Evolutionary conservation across 345 rosid genomes (phyloP).

Genomic region (Gossypioides kirkii): DNA sequence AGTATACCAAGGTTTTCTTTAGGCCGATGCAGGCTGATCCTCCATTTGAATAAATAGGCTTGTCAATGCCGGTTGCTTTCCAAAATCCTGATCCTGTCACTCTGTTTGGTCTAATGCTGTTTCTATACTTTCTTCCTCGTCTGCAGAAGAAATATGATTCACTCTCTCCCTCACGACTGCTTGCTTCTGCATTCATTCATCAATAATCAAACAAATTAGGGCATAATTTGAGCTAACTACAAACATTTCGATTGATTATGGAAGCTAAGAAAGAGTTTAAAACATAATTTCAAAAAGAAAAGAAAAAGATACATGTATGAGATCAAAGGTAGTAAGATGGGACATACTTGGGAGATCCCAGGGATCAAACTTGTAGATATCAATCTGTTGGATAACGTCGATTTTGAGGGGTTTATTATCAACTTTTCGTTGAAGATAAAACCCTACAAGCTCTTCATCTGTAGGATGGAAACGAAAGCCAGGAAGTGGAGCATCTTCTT

Average conservation of each 20-base stretch:
- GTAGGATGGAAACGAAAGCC: slow-evolving; percentile 96
- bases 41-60: slow-evolving; percentile 42
- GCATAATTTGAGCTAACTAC: too few relatives aligned
- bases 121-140: slow-evolving; percentile 87
- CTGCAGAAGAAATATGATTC: slow-evolving; percentile 86
- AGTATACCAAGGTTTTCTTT: slow-evolving; percentile 86
- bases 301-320: not conserved
- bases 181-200: slow-evolving; percentile 27
- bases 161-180: slow-evolving; percentile 36
- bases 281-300: not conserved
- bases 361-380: slow-evolving; percentile 84
- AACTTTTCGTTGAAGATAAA: slow-evolving; percentile 73
- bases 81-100: slow-evolving; percentile 93
- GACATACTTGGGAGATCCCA: slow-evolving; percentile 97
- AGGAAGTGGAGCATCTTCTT: slow-evolving; percentile 39
- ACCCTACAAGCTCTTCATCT: slow-evolving; percentile 89
- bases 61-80: slow-evolving; percentile 97
- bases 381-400: slow-evolving; percentile 65
- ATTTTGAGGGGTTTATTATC: slow-evolving; percentile 49
- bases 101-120: slow-evolving; percentile 88
- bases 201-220: too few relatives aligned
- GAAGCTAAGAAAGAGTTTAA: too few relatives aligned
- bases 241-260: too few relatives aligned
- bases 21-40: slow-evolving; percentile 53
- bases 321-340: not conserved